Conservation (phyloP, 176 grass and related monocot species). For the Rhynchospora pubera region DNA sequence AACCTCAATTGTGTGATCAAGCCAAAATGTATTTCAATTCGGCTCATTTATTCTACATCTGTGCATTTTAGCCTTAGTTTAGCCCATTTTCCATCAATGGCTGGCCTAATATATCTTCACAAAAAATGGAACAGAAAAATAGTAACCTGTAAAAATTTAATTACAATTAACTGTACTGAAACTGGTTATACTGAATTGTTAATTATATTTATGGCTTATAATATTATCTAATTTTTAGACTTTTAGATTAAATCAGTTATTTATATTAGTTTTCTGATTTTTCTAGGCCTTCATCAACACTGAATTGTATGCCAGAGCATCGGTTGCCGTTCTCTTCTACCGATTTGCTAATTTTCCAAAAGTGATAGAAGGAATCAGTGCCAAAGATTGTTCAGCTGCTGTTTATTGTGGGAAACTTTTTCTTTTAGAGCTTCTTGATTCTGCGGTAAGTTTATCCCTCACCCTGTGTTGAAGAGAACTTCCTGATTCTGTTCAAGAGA, state of each 20-base stretch:
- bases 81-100: background rate
- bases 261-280: background rate
- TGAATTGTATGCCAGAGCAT: constrained; percentile 86
- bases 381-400: constrained; percentile 38
- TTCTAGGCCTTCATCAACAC: constrained; percentile 92
- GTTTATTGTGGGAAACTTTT: constrained; percentile 65
- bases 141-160: background rate
- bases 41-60: background rate
- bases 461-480: too few species aligned
- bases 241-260: background rate
- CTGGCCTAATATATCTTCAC: background rate
- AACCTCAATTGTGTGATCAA: background rate
- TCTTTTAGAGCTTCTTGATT: constrained; percentile 70
- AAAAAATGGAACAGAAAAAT: background rate
- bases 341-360: constrained; percentile 44
- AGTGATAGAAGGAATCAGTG: constrained; percentile 16
- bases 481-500: too few species aligned
- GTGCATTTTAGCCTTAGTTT: background rate
- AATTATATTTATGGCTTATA: constrained; percentile 6
- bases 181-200: constrained; percentile 4
- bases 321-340: constrained; percentile 72
- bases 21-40: background rate
- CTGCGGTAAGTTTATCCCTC: constrained; percentile 48
- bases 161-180: background rate
- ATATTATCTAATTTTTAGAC: constrained; percentile 3